A percentile compares a stretch with the other conserved stretches of the same genome.
These are phyloP conservation scores for Phytophthora macrochlamydospora DNA, from an alignment of 352 stramenopile species.

Conservation along the genomic window DNA sequence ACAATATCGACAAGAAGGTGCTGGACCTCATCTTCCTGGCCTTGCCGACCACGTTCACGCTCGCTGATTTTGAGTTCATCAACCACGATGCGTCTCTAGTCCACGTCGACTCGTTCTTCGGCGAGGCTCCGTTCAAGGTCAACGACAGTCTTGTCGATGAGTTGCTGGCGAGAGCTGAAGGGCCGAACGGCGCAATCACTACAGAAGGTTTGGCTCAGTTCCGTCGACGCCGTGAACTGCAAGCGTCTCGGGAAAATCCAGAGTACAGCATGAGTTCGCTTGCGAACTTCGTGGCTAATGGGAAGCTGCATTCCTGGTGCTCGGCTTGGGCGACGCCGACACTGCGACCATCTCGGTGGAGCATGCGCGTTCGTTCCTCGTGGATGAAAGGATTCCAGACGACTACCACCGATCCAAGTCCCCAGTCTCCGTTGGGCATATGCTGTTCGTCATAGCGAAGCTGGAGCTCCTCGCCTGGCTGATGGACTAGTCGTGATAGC, in stretches of 20 bases:
- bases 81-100: slow-evolving; percentile 74
- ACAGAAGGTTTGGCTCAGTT: slow-evolving; percentile 44
- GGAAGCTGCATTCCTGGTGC: slow-evolving; percentile 54
- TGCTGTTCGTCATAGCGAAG: slow-evolving; percentile 47
- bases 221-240: slow-evolving; percentile 44
- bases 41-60: slow-evolving; percentile 33
- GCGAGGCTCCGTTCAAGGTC: slow-evolving; percentile 41
- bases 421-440: slow-evolving; percentile 40
- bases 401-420: slow-evolving; percentile 43
- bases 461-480: slow-evolving; percentile 39
- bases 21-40: slow-evolving; percentile 24
- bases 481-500: too few species aligned
- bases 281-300: slow-evolving; percentile 46
- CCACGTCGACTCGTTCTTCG: slow-evolving; percentile 59
- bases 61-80: slow-evolving; percentile 62
- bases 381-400: slow-evolving; percentile 51
- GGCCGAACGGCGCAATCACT: slow-evolving; percentile 33
- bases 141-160: slow-evolving; percentile 52
- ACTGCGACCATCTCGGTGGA: slow-evolving; percentile 47
- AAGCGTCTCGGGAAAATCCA: slow-evolving; percentile 44
- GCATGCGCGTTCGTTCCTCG: slow-evolving; percentile 50
- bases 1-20: slow-evolving; percentile 44
- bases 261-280: slow-evolving; percentile 51
- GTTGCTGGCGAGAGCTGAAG: slow-evolving; percentile 43
- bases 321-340: slow-evolving; percentile 50